Base-by-base conservation (phyloP, 345 rosid genomes). In the Ceriops tagal region DNA sequence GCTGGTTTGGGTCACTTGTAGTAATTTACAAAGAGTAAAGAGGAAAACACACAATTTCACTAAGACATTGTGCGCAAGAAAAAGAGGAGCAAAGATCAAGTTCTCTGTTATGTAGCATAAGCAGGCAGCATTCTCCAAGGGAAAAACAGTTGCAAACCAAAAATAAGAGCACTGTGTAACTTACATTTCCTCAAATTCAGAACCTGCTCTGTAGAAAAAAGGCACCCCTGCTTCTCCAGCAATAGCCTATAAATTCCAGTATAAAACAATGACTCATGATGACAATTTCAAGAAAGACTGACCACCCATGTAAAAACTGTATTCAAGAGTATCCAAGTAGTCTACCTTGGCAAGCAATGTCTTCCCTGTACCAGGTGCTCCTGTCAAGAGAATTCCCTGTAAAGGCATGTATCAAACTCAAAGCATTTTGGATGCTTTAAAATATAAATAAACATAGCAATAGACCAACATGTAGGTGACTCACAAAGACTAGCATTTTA, bases 171-270 rank as follows among this genome's bases (percentile, higher is more conserved):
- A 49, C 58, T 69, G 74, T 49, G 57, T 64, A 57, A 70, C 98
- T 87, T 81, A 92, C 99, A 92, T 96, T 84, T 96, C 98, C 88
- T 96, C 99, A 84, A 96, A 96, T 83, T 92, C 99, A 73, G 99
- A 96, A 61, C 99, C 99, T 58, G 99, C 96, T 79, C 99, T 85
- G 58, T 95, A 95, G 84, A 95, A 95, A 81, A 95, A 92, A 43
- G 99, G 98, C 39, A 92, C 99, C 37, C 99, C 99, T 61, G 99
- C 99, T 86, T 96, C 99, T 78, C 99, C 99, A 78, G 99, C 98
- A 83, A 92, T 96, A 46, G 99, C 99, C 99, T 96, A 80, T 63
- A 77, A 74, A 46, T 69, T 71, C 70, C 71, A 71, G 64, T 28
- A 69, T 39, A 47, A 68, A 64, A 43, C 47, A 43, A 13, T 43